phyloP scores from a whole-genome alignment of 106 monocot genomes.

The Posidonia australis region DNA sequence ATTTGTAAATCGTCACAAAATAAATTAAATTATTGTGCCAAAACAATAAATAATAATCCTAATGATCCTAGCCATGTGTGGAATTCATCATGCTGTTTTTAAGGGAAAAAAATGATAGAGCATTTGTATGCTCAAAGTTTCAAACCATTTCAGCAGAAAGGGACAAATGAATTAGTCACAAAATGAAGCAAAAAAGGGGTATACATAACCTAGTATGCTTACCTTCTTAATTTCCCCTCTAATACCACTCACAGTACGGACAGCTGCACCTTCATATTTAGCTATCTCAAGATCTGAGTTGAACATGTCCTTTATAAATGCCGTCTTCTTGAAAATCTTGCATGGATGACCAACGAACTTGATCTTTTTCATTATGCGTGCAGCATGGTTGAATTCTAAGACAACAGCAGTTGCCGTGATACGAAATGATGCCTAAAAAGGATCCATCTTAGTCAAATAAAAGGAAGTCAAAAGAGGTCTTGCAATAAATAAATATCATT shows the following conservation, averaged over 20 bases:
- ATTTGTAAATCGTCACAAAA: no score
- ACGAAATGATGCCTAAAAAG: constrained; percentile 39
- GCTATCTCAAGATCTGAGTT: constrained; percentile 94
- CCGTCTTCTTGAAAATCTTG: constrained; percentile 95
- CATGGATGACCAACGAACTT: constrained; percentile 85
- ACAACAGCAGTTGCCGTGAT: constrained; percentile 56
- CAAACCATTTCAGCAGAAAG: no score
- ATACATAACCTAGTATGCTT: neutral
- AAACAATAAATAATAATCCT: no score
- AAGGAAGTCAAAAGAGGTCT: no score
- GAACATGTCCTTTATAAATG: constrained; percentile 93
- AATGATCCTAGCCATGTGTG: no score
- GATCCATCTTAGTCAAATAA: no score
- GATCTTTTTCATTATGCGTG: constrained; percentile 85
- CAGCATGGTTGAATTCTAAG: constrained; percentile 79
- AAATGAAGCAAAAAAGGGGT: neutral
- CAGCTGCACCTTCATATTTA: constrained; percentile 89
- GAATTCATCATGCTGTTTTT: no score
- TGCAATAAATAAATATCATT: no score
- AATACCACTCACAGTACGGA: constrained; percentile 80
- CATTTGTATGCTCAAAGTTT: neutral
- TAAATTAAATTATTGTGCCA: no score
- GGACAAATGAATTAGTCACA: no score
- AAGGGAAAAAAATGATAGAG: neutral
- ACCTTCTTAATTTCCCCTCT: constrained; percentile 96